Evolutionary conservation across 2,329 filamentous ascomycete genomes (phyloP).

Genomic region (Diaporthe citrichinensis): DNA sequence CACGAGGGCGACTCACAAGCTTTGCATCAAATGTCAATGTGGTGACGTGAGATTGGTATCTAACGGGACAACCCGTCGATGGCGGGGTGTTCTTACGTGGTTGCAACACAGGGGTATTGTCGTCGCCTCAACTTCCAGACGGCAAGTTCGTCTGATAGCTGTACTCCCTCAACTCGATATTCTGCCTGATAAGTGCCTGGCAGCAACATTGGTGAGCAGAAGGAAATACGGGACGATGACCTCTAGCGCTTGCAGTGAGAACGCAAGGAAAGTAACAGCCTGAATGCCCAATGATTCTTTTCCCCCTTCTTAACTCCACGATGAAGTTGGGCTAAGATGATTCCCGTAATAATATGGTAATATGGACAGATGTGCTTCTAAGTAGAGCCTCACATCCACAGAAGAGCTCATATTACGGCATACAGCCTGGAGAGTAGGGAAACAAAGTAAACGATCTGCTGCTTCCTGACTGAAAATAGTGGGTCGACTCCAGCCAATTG

Average conservation of each 20-base stretch:
- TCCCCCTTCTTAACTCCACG: not conserved
- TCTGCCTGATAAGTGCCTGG: not conserved
- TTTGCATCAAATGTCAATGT: not conserved
- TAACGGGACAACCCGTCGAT: too few relatives aligned
- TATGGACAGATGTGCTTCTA: not conserved
- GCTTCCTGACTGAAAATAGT: not conserved
- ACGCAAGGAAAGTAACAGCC: not conserved
- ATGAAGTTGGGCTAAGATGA: not conserved
- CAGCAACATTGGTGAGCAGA: not conserved
- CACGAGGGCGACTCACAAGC: not conserved
- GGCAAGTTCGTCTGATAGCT: not conserved
- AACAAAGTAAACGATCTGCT: not conserved
- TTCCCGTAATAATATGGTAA: too few relatives aligned
- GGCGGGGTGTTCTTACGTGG: not conserved
- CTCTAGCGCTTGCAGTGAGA: not conserved
- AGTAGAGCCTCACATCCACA: not conserved
- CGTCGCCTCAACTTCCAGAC: constrained; percentile 6
- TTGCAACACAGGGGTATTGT: too few relatives aligned
- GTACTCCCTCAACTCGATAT: not conserved
- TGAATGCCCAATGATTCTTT: not conserved
- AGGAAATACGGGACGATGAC: not conserved
- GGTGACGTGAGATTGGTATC: not conserved
- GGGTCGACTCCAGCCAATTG: constrained; percentile 12
- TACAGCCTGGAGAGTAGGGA: not conserved
- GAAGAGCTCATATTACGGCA: not conserved